Conservation (phyloP, 106 monocot genomes). For the Acanthochlamys bracteata region DNA sequence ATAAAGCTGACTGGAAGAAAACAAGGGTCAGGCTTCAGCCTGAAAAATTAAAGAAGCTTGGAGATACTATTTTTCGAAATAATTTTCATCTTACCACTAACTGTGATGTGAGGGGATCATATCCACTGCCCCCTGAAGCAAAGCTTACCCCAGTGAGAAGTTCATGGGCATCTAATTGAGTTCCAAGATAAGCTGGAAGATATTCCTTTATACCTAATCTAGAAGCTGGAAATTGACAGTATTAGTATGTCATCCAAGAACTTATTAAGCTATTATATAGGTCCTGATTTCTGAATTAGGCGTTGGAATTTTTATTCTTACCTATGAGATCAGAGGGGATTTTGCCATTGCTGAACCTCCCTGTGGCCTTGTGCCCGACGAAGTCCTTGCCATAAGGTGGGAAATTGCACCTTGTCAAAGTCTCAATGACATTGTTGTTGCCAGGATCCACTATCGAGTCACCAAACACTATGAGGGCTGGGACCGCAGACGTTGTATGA, state of each 20-base stretch:
- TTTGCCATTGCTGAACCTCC: slow-evolving; percentile 12
- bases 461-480: slow-evolving; percentile 9
- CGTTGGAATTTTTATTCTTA: not conserved
- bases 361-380: not conserved
- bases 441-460: slow-evolving; percentile 10
- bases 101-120: slow-evolving; percentile 16
- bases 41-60: not conserved
- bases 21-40: not conserved
- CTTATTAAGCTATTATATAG: not conserved
- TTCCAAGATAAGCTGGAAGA: slow-evolving; percentile 18
- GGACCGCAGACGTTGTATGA: not conserved
- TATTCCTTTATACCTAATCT: slow-evolving; percentile 18
- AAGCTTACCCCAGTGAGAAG: slow-evolving; percentile 32
- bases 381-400: slow-evolving; percentile 11
- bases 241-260: not conserved
- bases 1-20: slow-evolving; percentile 17
- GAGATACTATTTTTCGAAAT: not conserved
- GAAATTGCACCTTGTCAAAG: slow-evolving; percentile 8
- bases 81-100: slow-evolving; percentile 5
- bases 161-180: slow-evolving; percentile 9
- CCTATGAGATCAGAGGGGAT: slow-evolving; percentile 9
- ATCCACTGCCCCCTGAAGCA: slow-evolving; percentile 23
- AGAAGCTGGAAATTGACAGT: not conserved
- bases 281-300: no score
- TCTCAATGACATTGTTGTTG: slow-evolving; percentile 6